phyloP scores from a whole-genome alignment of 179 eudicot genomes.

The Nepenthes alata region DNA sequence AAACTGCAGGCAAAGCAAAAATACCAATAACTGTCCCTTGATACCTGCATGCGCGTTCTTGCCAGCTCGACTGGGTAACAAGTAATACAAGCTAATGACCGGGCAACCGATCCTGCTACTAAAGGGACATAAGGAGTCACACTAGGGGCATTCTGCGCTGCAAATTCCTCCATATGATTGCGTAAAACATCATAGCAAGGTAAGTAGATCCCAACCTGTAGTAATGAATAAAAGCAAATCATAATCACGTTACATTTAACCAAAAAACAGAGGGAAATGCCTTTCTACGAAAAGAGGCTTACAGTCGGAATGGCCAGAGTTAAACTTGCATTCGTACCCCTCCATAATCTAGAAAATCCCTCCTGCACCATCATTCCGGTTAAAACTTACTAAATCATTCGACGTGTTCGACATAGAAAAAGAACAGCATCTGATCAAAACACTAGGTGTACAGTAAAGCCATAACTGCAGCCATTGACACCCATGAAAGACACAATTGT shows the following conservation, averaged over 20 bases:
- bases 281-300: constrained; percentile 21
- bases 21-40: too few relatives aligned
- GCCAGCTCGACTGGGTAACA: constrained; percentile 92
- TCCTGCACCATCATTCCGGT: constrained; percentile 53
- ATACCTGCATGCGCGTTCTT: constrained; percentile 92
- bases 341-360: constrained; percentile 74
- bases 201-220: constrained; percentile 74
- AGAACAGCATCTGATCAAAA: background rate
- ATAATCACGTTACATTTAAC: background rate
- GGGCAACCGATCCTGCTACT: constrained; percentile 75
- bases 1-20: too few relatives aligned
- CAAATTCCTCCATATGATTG: constrained; percentile 38
- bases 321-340: constrained; percentile 88
- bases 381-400: constrained; percentile 16
- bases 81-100: constrained; percentile 66
- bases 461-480: background rate
- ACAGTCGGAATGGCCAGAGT: constrained; percentile 82
- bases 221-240: background rate
- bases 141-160: constrained; percentile 34
- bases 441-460: background rate
- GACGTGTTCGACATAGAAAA: constrained; percentile 2
- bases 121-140: constrained; percentile 62
- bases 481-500: too few relatives aligned
- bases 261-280: background rate
- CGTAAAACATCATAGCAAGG: constrained; percentile 77